Base-by-base conservation (phyloP, 2,329 filamentous ascomycete species). In the Alternaria novae-zelandiae region DNA sequence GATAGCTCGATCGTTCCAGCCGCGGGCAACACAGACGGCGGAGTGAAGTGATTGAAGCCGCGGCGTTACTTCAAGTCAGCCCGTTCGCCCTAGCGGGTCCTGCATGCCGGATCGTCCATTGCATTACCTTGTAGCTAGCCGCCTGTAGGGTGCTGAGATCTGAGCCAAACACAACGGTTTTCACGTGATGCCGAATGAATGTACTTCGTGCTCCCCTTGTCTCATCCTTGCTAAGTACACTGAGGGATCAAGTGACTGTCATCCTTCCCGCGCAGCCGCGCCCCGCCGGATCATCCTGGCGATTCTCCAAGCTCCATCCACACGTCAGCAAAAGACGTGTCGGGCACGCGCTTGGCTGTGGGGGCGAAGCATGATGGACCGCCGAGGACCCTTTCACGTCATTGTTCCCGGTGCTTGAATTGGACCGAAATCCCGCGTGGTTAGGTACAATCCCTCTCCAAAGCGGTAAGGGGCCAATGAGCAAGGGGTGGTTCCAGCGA, bases 211-310 rank as follows among this genome's bases (percentile, higher is more conserved):
- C 21, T 20, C 25, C 44, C 54, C 58, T 50, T 47, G 53, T 57
- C 54, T 17, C 47, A 51, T 60, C 45, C 61, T 53, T 56, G 50
- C 26, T 41, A 44, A 23, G 25, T 46, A 23, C n/a, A 59, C 41
- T 46, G 60, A 66, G 68, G 63, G 61, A 70, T 70, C 70, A 70
- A 71, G 64, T 72, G 69, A 72, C 66, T 65, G 54, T 59, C 71
- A 75, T 78, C 75, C 76, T 78, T 78, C 75, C 76, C 74, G 76
- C 68, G 55, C 66, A 68, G 60, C 69, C 72, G 67, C 63, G 62
- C 68, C 70, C 74, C 70, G 63, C 65, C 61, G 62, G 62, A 59
- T 58, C 26, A 70, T 61, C 70, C 73, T 68, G 68, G 71, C 61
- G 69, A 62, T 44, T 64, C 60, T 61, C 58, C 60, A 67, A 59